phyloP scores from a whole-genome alignment of 2,329 filamentous ascomycete species.

The Penicillium sp. region DNA sequence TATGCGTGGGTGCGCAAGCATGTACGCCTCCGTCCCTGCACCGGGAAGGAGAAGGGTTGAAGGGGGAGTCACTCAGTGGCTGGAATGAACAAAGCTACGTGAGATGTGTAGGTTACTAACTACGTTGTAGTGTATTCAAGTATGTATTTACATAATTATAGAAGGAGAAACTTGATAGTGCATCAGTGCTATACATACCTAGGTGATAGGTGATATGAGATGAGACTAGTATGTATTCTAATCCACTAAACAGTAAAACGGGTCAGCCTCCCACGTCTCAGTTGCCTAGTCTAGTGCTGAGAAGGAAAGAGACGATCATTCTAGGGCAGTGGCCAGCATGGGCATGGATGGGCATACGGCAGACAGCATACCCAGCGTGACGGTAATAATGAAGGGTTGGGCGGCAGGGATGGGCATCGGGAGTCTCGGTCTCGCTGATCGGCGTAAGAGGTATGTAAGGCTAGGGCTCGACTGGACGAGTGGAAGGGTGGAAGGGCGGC shows the following conservation, averaged over 20 bases:
- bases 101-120: too few relatives aligned
- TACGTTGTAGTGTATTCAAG: too few relatives aligned
- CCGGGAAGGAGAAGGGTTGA: conserved; percentile 21
- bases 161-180: too few relatives aligned
- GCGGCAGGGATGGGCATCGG: conserved; percentile 18
- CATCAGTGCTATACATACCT: too few relatives aligned
- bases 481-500: neutral
- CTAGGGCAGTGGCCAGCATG: neutral
- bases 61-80: conserved; percentile 31
- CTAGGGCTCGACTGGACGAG: too few relatives aligned
- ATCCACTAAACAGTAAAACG: conserved; percentile 1
- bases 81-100: conserved; percentile 32
- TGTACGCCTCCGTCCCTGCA: conserved; percentile 28
- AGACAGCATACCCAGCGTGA: conserved; percentile 8
- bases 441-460: conserved; percentile 19
- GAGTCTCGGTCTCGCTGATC: conserved; percentile 18
- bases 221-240: neutral
- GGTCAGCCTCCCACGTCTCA: neutral
- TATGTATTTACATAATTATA: too few relatives aligned
- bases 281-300: neutral
- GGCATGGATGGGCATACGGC: too few relatives aligned
- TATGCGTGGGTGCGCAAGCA: conserved; percentile 22
- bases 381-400: conserved; percentile 19
- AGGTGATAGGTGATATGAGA: too few relatives aligned
- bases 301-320: neutral